Percentiles rank a stretch among this genome's conserved stretches.
Conservation (phyloP, 1,139 yeast species). For the Candida glucosophila region DNA sequence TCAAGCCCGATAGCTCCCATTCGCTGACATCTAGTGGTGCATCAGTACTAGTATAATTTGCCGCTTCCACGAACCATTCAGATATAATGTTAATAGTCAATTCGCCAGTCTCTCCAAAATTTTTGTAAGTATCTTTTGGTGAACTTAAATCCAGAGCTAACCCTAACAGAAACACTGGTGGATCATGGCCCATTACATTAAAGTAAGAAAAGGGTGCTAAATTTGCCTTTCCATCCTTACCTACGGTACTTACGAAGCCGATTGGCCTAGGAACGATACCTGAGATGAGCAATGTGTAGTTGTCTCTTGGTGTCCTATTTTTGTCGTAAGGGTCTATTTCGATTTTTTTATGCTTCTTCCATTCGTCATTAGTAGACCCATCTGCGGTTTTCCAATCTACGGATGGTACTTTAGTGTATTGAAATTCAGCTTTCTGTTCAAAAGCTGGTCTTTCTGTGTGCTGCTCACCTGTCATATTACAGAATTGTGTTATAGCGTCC, state of each 20-base stretch:
- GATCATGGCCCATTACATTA: slow-evolving; percentile 41
- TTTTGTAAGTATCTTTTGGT: slow-evolving; percentile 42
- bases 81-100: slow-evolving; percentile 51
- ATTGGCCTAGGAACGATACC: slow-evolving; percentile 53
- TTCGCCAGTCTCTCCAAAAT: slow-evolving; percentile 44
- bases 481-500: too few species aligned
- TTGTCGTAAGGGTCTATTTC: slow-evolving; percentile 41
- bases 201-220: slow-evolving; percentile 57
- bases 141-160: slow-evolving; percentile 29
- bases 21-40: slow-evolving; percentile 46
- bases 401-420: too few species aligned
- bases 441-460: too few species aligned
- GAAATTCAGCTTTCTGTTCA: too few species aligned
- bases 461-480: too few species aligned
- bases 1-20: slow-evolving; percentile 48
- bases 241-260: slow-evolving; percentile 45
- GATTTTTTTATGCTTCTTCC: slow-evolving; percentile 32
- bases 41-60: slow-evolving; percentile 40
- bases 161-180: slow-evolving; percentile 51
- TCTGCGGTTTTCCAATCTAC: slow-evolving; percentile 38
- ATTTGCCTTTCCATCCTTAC: slow-evolving; percentile 35
- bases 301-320: slow-evolving; percentile 32
- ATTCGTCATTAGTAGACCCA: slow-evolving; percentile 35
- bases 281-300: slow-evolving; percentile 42
- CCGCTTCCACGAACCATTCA: slow-evolving; percentile 62